A percentile compares a stretch with the other conserved stretches of the same genome.
phyloP scores from a whole-genome alignment of 202 grass and related monocot genomes.

The Schoenoplectus triqueter region DNA sequence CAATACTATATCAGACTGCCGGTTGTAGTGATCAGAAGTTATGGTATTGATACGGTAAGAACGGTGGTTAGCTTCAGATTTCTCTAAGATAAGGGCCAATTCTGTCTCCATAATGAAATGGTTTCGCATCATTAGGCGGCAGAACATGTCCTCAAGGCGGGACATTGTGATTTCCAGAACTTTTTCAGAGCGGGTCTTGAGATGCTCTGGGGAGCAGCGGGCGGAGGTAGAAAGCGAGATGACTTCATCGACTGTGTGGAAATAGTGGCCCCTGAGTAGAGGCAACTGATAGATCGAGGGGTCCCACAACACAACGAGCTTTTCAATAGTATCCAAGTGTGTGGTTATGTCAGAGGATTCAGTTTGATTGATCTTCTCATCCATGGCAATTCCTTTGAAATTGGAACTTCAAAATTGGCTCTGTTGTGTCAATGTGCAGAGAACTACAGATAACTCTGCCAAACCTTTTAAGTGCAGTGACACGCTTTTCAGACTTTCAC shows the following conservation, averaged over 20 bases:
- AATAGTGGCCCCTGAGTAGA: conserved; percentile 3
- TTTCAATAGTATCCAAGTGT: background rate
- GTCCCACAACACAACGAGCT: conserved; percentile 7
- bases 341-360: background rate
- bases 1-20: background rate
- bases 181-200: background rate
- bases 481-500: background rate
- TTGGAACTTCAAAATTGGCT: background rate
- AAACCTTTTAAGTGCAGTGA: background rate
- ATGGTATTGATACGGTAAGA: background rate
- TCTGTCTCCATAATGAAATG: background rate
- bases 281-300: conserved; percentile 19
- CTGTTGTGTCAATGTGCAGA: background rate
- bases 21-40: background rate
- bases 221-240: background rate
- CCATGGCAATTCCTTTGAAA: conserved; percentile 6
- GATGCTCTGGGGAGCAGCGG: background rate
- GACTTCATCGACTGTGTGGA: background rate
- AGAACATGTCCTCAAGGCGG: background rate
- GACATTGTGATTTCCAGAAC: background rate
- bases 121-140: conserved; percentile 16
- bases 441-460: background rate
- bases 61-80: background rate
- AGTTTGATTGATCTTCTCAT: background rate
- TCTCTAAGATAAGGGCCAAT: background rate